Base-by-base conservation (phyloP, 176 grass and related monocot genomes). In the Lolium rigidum region DNA sequence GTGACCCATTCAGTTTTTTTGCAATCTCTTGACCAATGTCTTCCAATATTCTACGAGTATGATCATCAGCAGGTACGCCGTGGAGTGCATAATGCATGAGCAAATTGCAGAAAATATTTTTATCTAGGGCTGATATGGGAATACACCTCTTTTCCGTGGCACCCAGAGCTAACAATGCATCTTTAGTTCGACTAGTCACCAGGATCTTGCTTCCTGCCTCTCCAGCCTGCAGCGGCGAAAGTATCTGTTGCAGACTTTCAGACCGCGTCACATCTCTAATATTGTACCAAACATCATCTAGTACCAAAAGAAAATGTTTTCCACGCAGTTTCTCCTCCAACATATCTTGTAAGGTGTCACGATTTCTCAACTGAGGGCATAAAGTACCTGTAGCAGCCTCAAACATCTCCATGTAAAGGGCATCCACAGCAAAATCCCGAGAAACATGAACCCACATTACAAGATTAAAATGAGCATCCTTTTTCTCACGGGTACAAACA, bases 161-260 rank as follows among this genome's bases (percentile, higher is more conserved):
- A 48, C 41, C 70, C 43, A 73, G n/a, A 73, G 70, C 70, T 73
- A 73, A 24, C 20, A 73, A 73, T 73, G 70, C 70, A 25, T 48
- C 43, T 73, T 73, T n/a, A 48, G 70, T 73, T 73, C 70, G 70
- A 25, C 70, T 73, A 25, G 43, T 73, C 11, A 48, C 43, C 5
- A 73, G 43, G 70, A 73, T 48, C 70, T 48, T 73, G 70, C 70
- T 73, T 73, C 70, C 70, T 24, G 70, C 70, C n/a, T 73, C 43
- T 73, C 70, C 70, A 24, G 43, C n/a, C 2, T 73, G 47, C 2
- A 48, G n/a, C 3, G 43, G 70, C 7, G 43, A 24, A 24, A 73
- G 43, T 73, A 73, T 48, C 41, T 73, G n/a, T 24, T 25, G 41
- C 43, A 73, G 43, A n/a, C 48, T 73, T 2, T 73, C 70, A 24